Evolutionary conservation across 78 protist genomes (phyloP), one percentile per base, ranked within the genome.

Genomic region (Dictyostelium purpureum): DNA sequence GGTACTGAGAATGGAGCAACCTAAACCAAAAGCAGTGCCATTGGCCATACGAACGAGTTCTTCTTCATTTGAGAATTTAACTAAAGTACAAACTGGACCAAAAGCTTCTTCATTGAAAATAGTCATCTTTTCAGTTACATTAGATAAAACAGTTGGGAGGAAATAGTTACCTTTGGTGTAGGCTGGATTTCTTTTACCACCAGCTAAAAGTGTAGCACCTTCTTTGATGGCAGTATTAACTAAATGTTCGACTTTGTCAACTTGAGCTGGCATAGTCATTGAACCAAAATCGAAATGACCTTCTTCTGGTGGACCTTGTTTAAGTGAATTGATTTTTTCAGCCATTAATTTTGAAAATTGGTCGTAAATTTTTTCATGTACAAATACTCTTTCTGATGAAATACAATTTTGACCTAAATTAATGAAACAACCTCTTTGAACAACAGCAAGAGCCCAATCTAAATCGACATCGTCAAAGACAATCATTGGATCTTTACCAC

Each of bases 251-350:
- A 96, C 79, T 3, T 74, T 88, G 24, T 79, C 94, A 74, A 87
- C 77, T 87, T 95, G 97, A 43, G 87, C 76, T 24, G 94, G 89
- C 97, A 95, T 95, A 19, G 94, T 77, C 95, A 92, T 95, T 21
- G 97, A 87, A 24, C 96, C 97, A 52, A 85, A 80, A 51, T 93
- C 97, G 40, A 42, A 51, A 59, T 65, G 94, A 11, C 83, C 96
- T 11, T 49, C 76, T 38, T 61, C 75, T 12, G 92, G 94, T 33
- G 88, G 77, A 47, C 97, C 97, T 63, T 92, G 96, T 19, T 42
- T 69, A 18, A 87, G 49, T 5, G 77, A 69, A 35, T 73, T 73
- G 59, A 79, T 70, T 37, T 49, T 18, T 0, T 67, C 77, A 6
- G 82, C 66, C 90, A 91, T 65, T 33, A 33, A 28, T 52, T 63